Base-by-base conservation (phyloP, 2,329 filamentous ascomycete genomes). In the Aspergillus udagawae region DNA sequence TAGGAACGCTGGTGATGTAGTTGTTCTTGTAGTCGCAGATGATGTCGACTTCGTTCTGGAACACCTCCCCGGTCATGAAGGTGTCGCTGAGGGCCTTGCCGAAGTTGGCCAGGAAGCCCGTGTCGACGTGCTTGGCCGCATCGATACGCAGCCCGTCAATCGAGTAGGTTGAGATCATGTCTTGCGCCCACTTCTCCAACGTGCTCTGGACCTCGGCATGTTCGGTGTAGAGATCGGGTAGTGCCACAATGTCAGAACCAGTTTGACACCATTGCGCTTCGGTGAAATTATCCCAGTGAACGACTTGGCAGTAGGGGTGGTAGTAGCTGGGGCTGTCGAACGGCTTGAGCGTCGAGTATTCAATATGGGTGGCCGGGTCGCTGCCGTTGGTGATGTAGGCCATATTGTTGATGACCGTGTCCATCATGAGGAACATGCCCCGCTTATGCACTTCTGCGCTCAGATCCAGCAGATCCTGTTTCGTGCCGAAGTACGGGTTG, bases 401-500 rank as follows among this genome's bases (percentile, higher is more conserved):
- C 72, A 78, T 75, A 54, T 82, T 78, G 65, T 82, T 82, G 44
- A 79, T 75, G 10, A 82, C 80, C 2, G 80, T 75, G 59, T 83
- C 80, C 50, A 81, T 73, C 80, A 82, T 82, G 8, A 83, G 62
- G 59, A 78, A 82, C 79, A 79, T 82, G 57, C 73, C 78, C 62
- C 68, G 73, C 12, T 60, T 61, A 64, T 82, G 80, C 9, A 82
- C 65, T 6, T 77, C 75, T 27, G 66, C 68, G 44, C 75, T 76
- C 8, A 83, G 66, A 49, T 75, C 77, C 41, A 77, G 74, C 54
- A 83, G 66, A 60, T 82, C 80, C 32, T 74, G 70, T 23, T 70
- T 70, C 10, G 75, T 77, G 4, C 81, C 81, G 56, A 81, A 82
- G 56, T 81, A 76, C 3, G 70, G 66, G 63, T 83, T 83, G 44